Evolutionary conservation across 2,329 filamentous ascomycete genomes (phyloP), one percentile per base, ranked within the genome.

Genomic region (Neofusicoccum ribis): DNA sequence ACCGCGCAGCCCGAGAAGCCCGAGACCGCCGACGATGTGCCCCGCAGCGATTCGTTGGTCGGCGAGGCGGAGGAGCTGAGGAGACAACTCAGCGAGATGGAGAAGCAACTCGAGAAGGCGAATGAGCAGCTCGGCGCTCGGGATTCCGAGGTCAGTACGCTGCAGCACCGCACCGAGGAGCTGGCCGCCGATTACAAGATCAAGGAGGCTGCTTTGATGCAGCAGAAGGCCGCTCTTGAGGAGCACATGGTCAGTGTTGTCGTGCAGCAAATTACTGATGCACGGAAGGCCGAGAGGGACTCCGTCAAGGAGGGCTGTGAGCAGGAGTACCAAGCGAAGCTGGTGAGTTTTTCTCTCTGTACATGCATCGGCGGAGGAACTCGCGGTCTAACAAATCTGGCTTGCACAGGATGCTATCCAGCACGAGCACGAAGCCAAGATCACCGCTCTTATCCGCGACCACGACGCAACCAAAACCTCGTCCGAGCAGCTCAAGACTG

Each of bases 211-310:
- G 59, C 67, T 4, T 62, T 71, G 34, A 23, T 65, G 5, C 68
- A 69, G 67, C 76, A 78, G 65, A 79, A 78, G 71, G 74, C 75
- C 69, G 73, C 75, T 27, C 69, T 78, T 6, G 77, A 78, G 69
- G 76, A 78, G 68, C 76, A 79, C 69, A 78, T 79, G 76, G 77
- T 79, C 51, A 76, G 73, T 44, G 75, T 78, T 17, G 76, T 79
- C 41, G 76, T 79, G 47, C 76, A 79, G 68, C 77, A 78, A 65
- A 75, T 79, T 15, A 75, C 73, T 52, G 76, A 79, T 60, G 76
- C 76, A 23, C 77, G 76, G 66, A 71, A 72, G 47, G 74, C 76
- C 67, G 76, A 78, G 69, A 68, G 76, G 23, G 72, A 69, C 58
- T 70, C 70, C 23, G 76, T 78, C n/a, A 72, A 69, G 54, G 74